Base-by-base conservation (phyloP, 2,329 filamentous ascomycete species). In the Colletotrichum lupini region DNA sequence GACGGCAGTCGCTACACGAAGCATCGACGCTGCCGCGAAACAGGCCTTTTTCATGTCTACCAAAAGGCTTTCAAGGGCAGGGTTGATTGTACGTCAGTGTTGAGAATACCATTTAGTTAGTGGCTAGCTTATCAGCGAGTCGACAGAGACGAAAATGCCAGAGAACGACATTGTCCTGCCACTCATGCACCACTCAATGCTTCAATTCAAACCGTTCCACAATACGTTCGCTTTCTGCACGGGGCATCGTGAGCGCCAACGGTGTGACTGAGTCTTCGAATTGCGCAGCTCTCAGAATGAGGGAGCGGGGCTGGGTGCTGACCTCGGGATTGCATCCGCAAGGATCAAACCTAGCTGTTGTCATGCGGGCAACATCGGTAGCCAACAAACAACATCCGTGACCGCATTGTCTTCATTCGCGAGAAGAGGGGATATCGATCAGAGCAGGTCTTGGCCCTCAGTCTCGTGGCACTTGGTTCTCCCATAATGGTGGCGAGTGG, bases 81-180 rank as follows among this genome's bases (percentile, higher is more conserved):
- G 63, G 49, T 53, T 60, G 52, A 19, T 62, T 65, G 68, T 71
- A 68, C 68, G 63, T 67, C 63, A 71, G 68, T 71, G 63, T 71
- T n/a, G 65, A 46, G 67, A 68, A 71, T 71, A 71, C 63, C 63
- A 71, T n/a, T 56, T 61, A 67, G 56, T 60, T 71, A 49, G 68
- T 71, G 63, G 63, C 68, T 32, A 58, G 61, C 63, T 67, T 71
- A 71, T 67, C 24, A 46, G 63, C 56, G 63, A 67, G 32, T 30
- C 56, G 56, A 70, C 63, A 71, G 58, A 67, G 63, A 67, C 37
- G 24, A 49, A 24, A 71, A 71, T 71, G 49, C 60, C 26, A 69
- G 16, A 56, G 37, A 46, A 71, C 22, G 35, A 67, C 56, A 49
- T 57, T 53, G 30, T 28, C 26, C 49, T 66, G 22, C 37, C 61